Base-by-base conservation (phyloP, 2,329 filamentous ascomycete species). In the Colletotrichum orchidophilum region DNA sequence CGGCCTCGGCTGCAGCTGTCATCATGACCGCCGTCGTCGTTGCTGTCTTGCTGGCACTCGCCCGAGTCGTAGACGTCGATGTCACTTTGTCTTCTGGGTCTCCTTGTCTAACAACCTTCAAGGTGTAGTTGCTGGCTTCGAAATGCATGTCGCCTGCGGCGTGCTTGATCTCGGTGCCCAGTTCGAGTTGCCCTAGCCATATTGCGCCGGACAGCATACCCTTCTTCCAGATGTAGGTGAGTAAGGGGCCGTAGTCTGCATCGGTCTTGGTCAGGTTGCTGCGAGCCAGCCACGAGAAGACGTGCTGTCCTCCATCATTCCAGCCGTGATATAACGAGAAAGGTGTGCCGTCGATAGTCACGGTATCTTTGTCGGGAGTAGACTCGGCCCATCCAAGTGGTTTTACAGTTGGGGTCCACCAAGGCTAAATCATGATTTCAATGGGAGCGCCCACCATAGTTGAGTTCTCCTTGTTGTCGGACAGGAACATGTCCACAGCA, bases 391-490 rank as follows among this genome's bases (percentile, higher is more conserved):
- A 71, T 27, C 69, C 69, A 18, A 71, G 42, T 24, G 69, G 69
- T 58, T 69, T 71, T 9, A 71, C 65, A 9, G 69, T 71, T 21
- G 69, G 69, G n/a, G 66, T 66, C 69, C 69, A 71, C 69, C 69
- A 71, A 4, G 64, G 69, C 69, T 64, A 71, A 35, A 71, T 71
- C 69, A 71, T 71, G 18, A 71, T 71, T 50, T 71, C 69, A 49
- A 71, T 63, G 42, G 69, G 69, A 13, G 69, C 64, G 27, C 65
- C 66, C 42, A 71, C 53, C 63, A 59, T 59, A 33, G 69, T 71
- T 27, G 69, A 71, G 35, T 71, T 71, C 24, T 66, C 55, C n/a
- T 46, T 46, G 53, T 69, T 54, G 18, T 71, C 69, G 6, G 69
- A 68, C 42, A 71, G 46, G 53, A 71, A 71, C 69, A 71, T 71